Evolutionary conservation across 306 rosid genomes (phyloP), one percentile per base, ranked within the genome.

Genomic region (Parietaria judaica): DNA sequence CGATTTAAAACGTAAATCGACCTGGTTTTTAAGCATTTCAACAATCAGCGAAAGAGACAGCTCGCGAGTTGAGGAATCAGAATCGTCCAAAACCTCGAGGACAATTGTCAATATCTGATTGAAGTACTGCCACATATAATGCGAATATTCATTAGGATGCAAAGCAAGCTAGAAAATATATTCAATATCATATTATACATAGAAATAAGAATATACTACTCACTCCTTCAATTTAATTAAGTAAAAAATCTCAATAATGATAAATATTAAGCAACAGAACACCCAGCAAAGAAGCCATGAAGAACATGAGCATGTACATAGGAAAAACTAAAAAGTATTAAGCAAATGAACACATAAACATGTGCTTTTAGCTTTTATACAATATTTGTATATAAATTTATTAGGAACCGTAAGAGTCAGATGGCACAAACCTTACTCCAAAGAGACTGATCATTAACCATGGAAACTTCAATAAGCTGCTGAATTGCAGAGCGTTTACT

Each of bases 11-110:
- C 36, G 8, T 17, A 23, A 46, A 41, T 66, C 60, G 3, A 89
- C 99, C 99, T 94, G 99, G 78, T 84, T 79, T 74, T 83, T 89
- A 66, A 94, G 84, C 95, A 94, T 89, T 83, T 89, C 97, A 67
- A 56, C 76, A 60, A 89, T 77, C 81, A 94, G 66, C 36, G 81
- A 74, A 64, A 94, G 95, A 45, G 87, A 86, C 64, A 84, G 87
- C 76, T 94, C 99, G 66, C 91, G 89, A 55, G 80, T 74, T 61
- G 86, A 71, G 74, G 91, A 76, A 73, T 89, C 91, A 66, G 82
- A 78, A 76, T 94, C 90, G 71, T 94, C 99, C 83, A 86, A 70
- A 70, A 89, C 91, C 79, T 94, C 99, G 69, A 94, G 97, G 67
- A 84, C 81, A 73, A 65, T 82, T 2, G 97, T 89, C 84, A 94